phyloP scores from a whole-genome alignment of 345 rosid genomes.

The Citrus medica region DNA sequence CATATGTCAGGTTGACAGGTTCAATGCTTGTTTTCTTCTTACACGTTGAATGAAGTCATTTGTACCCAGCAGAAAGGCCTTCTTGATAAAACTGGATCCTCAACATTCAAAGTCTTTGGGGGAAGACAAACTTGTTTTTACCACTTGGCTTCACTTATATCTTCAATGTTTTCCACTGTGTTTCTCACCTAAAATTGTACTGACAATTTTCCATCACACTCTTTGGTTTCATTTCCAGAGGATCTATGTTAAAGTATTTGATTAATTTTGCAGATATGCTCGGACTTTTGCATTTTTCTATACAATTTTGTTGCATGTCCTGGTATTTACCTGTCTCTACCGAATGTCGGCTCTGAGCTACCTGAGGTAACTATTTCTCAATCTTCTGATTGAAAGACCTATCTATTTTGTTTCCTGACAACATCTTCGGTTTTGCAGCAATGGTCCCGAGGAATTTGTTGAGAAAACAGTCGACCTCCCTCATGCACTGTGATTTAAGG shows the following conservation, averaged over 20 bases:
- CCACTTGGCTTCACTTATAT: not conserved
- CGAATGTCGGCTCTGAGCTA: conserved; percentile 94
- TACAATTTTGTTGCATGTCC: conserved; percentile 80
- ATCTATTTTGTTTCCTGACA: not conserved
- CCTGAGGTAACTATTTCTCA: conserved; percentile 49
- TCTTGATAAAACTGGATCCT: not conserved
- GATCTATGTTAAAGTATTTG: not conserved
- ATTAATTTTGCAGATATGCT: conserved; percentile 59
- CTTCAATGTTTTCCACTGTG: not conserved
- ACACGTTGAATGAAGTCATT: not conserved
- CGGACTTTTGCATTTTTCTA: conserved; percentile 92
- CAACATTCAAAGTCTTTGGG: not conserved
- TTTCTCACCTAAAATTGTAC: not conserved
- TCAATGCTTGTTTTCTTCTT: not conserved
- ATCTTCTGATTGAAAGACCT: not conserved
- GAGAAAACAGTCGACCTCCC: conserved; percentile 65
- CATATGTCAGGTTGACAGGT: not conserved
- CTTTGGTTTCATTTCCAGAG: not conserved
- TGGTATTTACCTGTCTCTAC: conserved; percentile 92
- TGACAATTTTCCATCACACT: not conserved
- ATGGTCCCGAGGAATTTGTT: conserved; percentile 63
- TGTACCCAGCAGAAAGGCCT: not conserved
- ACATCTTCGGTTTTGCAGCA: conserved; percentile 38
- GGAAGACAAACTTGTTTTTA: not conserved
- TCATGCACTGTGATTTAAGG: conserved; percentile 46